Conservation (phyloP, 116 monocot species). For the Posidonia oceanica region DNA sequence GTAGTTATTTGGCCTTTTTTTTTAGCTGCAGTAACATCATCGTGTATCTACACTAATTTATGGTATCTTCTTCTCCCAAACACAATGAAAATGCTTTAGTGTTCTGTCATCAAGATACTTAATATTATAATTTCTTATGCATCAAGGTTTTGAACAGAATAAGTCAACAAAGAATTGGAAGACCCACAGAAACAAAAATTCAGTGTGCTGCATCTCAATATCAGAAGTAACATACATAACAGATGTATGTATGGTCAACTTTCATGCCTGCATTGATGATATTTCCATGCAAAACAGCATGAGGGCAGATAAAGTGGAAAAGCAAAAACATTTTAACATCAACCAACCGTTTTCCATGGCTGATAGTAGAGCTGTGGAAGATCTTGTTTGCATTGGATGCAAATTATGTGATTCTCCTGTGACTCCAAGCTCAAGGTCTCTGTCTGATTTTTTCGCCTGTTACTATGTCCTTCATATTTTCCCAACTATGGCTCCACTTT, state of each 20-base stretch:
- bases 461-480: no score
- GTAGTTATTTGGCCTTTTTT: no score
- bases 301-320: no score
- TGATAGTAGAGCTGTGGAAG: conserved; percentile 20
- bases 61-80: no score
- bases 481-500: no score
- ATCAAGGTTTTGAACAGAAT: neutral
- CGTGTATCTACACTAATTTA: no score
- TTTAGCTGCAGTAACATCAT: no score
- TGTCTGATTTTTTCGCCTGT: no score
- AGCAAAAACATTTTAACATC: no score
- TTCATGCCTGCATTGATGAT: conserved; percentile 30
- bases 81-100: no score
- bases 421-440: conserved; percentile 31
- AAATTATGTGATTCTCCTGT: conserved; percentile 34
- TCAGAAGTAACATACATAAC: conserved; percentile 16
- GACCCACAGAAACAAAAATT: conserved; percentile 10
- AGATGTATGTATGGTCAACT: conserved; percentile 15
- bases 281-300: conserved; percentile 11
- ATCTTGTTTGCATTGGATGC: conserved; percentile 43
- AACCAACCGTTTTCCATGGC: conserved; percentile 6
- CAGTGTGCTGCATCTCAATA: conserved; percentile 16
- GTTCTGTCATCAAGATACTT: neutral
- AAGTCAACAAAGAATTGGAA: conserved; percentile 41
- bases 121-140: neutral